A percentile compares a stretch with the other conserved stretches of the same genome.
Conservation (phyloP, 1,139 yeast species). For the Ogataea hybrid region DNA sequence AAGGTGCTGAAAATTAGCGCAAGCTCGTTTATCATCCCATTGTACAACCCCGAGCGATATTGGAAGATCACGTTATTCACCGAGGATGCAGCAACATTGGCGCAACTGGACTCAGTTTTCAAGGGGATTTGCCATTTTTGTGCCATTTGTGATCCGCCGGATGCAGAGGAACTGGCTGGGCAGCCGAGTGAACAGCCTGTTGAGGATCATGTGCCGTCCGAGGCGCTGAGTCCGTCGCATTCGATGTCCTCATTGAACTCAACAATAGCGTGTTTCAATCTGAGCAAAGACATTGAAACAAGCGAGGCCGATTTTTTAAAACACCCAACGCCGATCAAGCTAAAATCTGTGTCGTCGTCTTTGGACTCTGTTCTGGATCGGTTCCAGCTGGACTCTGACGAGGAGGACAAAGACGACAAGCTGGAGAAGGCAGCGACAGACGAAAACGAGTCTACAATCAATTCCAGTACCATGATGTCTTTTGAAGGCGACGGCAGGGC, state of each 20-base stretch:
- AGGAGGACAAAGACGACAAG: constrained; percentile 13
- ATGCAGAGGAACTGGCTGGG: background rate
- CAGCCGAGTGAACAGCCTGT: too few relatives aligned
- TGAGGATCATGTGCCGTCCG: constrained; percentile 8
- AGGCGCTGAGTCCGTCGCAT: constrained; percentile 9
- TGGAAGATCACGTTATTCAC: constrained; percentile 60
- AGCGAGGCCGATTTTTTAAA: constrained; percentile 11
- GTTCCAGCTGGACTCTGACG: constrained; percentile 39
- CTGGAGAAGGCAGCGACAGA: background rate
- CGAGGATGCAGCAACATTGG: constrained; percentile 35
- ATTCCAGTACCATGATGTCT: constrained; percentile 24
- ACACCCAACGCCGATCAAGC: constrained; percentile 25
- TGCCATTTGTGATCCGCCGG: constrained; percentile 15
- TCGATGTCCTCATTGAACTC: constrained; percentile 30
- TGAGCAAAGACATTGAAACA: constrained; percentile 27
- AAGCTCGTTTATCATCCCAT: constrained; percentile 59
- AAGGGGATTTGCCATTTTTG: constrained; percentile 45
- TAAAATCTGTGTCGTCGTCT: constrained; percentile 35
- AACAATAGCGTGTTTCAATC: constrained; percentile 33
- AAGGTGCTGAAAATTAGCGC: constrained; percentile 52
- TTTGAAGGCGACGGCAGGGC: constrained; percentile 22
- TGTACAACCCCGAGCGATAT: constrained; percentile 69
- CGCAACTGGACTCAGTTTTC: constrained; percentile 40
- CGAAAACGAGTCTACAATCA: constrained; percentile 10
- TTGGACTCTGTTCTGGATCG: constrained; percentile 54